These are phyloP conservation scores for Tanozyma kutaoensis DNA, from an alignment of 805 yeast genomes.

Conservation along the genomic window DNA sequence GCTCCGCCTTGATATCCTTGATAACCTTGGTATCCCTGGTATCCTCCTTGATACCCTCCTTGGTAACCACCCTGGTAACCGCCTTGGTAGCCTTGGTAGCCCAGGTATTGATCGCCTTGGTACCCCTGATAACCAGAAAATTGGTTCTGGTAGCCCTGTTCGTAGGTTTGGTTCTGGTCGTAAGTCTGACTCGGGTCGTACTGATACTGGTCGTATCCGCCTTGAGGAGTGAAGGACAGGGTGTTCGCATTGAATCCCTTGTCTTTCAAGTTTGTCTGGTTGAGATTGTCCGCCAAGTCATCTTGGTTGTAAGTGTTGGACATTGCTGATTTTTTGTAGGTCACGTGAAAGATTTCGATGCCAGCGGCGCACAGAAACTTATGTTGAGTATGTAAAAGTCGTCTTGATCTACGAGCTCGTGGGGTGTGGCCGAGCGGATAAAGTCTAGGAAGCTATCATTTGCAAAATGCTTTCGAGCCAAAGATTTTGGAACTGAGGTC, in stretches of 20 bases:
- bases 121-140: constrained; percentile 4
- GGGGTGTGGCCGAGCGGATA: too few species aligned
- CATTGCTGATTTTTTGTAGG: too few species aligned
- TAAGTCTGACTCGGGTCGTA: constrained; percentile 2
- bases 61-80: constrained; percentile 8
- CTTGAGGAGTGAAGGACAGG: constrained; percentile 35
- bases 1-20: constrained; percentile 13
- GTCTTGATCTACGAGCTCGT: too few species aligned
- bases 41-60: constrained; percentile 4
- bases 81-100: constrained; percentile 9
- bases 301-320: constrained; percentile 29
- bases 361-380: too few species aligned
- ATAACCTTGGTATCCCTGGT: constrained; percentile 10
- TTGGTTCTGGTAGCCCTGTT: constrained; percentile 5
- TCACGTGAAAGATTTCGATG: too few species aligned
- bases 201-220: constrained; percentile 10
- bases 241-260: constrained; percentile 33
- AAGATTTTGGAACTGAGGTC: too few species aligned
- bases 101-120: constrained; percentile 4
- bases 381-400: too few species aligned
- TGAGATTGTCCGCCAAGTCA: constrained; percentile 30
- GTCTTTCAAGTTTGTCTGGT: constrained; percentile 22
- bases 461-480: too few species aligned
- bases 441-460: too few species aligned
- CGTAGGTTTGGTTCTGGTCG: constrained; percentile 5